Conservation (phyloP, 2,329 filamentous ascomycete genomes). For the Beauveria rudraprayagi region DNA sequence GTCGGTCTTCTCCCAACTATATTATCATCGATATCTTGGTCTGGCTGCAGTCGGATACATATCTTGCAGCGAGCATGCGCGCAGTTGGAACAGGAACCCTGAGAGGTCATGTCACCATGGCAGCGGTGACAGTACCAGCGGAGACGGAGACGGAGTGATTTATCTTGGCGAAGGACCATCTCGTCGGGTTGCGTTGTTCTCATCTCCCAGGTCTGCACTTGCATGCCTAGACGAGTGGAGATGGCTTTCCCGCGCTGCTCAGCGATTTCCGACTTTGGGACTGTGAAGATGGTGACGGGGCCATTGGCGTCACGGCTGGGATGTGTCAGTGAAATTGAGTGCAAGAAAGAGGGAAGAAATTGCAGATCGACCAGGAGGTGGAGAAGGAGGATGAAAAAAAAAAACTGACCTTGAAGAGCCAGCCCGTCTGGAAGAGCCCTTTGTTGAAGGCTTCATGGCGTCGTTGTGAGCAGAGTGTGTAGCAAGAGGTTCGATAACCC, state of each 20-base stretch:
- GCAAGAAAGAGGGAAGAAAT: background rate
- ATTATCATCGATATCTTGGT: slow-evolving; percentile 49
- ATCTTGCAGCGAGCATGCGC: slow-evolving; percentile 73
- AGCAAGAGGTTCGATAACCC: background rate
- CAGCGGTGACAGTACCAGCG: slow-evolving; percentile 78
- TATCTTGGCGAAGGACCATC: slow-evolving; percentile 58
- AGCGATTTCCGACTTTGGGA: slow-evolving; percentile 43
- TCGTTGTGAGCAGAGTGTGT: background rate
- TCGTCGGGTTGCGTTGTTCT: slow-evolving; percentile 41
- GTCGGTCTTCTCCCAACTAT: slow-evolving; percentile 36
- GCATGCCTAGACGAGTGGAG: slow-evolving; percentile 46
- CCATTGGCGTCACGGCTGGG: background rate
- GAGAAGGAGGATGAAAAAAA: no score
- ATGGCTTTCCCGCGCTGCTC: slow-evolving; percentile 50
- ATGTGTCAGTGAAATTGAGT: background rate
- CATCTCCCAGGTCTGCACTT: slow-evolving; percentile 47
- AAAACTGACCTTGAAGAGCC: background rate
- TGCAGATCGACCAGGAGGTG: background rate
- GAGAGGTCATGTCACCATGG: slow-evolving; percentile 61
- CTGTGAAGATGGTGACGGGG: slow-evolving; percentile 22
- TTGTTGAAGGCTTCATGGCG: background rate
- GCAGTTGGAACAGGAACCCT: slow-evolving; percentile 69
- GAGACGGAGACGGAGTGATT: slow-evolving; percentile 69
- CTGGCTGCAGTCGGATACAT: slow-evolving; percentile 66
- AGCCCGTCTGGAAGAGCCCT: background rate